A percentile compares a stretch with the other conserved stretches of the same genome.
phyloP scores from a whole-genome alignment of 345 rosid genomes.

The Eucalyptus grandis region DNA sequence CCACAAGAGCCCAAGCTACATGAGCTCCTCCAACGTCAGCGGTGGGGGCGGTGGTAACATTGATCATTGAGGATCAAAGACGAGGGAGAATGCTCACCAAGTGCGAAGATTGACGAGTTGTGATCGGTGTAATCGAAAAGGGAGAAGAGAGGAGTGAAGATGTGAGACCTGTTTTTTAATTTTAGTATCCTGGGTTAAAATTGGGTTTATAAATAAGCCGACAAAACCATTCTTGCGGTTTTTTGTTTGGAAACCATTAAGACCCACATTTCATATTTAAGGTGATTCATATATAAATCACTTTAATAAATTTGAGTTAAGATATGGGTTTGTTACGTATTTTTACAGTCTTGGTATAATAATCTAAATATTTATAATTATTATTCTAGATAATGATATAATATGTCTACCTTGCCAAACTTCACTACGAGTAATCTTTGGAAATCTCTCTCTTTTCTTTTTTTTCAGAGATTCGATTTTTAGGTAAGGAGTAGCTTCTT shows the following conservation, averaged over 20 bases:
- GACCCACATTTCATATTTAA: not conserved
- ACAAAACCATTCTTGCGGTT: not conserved
- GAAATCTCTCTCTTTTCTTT: not conserved
- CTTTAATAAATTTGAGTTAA: not conserved
- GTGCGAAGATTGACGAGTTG: not conserved
- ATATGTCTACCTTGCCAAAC: not conserved
- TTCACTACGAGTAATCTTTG: not conserved
- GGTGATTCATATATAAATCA: not conserved
- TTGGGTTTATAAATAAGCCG: not conserved
- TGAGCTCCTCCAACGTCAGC: not conserved
- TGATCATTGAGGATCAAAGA: not conserved
- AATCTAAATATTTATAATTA: too few species aligned
- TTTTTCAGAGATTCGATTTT: not conserved
- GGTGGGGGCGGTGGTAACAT: too few species aligned
- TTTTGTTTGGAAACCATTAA: not conserved
- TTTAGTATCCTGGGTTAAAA: not conserved
- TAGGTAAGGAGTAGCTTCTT: not conserved
- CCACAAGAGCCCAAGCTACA: not conserved
- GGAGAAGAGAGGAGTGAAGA: not conserved
- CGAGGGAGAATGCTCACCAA: not conserved
- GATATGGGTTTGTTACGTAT: not conserved
- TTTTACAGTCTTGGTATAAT: not conserved
- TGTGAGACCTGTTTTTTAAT: not conserved
- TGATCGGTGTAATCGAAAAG: not conserved
- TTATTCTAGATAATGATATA: too few species aligned